These are phyloP conservation scores for Salicornia ramosissima DNA, from an alignment of 148 eudicot genomes.

Conservation along the genomic window DNA sequence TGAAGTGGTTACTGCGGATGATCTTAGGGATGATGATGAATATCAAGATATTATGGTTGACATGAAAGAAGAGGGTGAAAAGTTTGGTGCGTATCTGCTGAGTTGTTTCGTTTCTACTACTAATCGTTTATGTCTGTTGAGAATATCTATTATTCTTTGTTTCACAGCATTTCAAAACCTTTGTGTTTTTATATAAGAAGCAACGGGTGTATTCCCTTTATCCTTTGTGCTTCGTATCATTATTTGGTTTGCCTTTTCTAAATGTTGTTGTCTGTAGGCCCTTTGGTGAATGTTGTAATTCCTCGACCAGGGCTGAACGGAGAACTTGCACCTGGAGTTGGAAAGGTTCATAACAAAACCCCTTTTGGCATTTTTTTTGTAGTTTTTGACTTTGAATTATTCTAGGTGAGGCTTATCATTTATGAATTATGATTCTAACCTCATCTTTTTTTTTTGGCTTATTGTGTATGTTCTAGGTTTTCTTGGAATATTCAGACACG, in stretches of 20 bases:
- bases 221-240: not conserved
- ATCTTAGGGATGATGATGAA: slow-evolving; percentile 77
- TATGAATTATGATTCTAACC: not conserved
- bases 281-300: slow-evolving; percentile 67
- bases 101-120: not conserved
- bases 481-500: slow-evolving; percentile 71
- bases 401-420: not conserved
- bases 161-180: slow-evolving; percentile 21
- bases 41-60: slow-evolving; percentile 86
- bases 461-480: slow-evolving; percentile 51
- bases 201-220: not conserved
- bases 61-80: slow-evolving; percentile 79
- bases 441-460: no score
- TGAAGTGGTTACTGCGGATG: slow-evolving; percentile 65
- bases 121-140: not conserved
- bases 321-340: slow-evolving; percentile 74
- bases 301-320: slow-evolving; percentile 81
- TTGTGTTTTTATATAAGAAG: slow-evolving; percentile 4
- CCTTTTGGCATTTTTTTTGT: not conserved
- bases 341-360: slow-evolving; percentile 63
- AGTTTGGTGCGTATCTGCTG: slow-evolving; percentile 46
- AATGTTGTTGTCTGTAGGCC: slow-evolving; percentile 39
- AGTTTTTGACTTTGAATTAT: not conserved
- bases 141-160: slow-evolving; percentile 9
- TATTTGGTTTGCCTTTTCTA: not conserved